A percentile compares a stretch with the other conserved stretches of the same genome.
Evolutionary conservation across 2,329 filamentous ascomycete species (phyloP).

Genomic region (Lachnellula suecica): DNA sequence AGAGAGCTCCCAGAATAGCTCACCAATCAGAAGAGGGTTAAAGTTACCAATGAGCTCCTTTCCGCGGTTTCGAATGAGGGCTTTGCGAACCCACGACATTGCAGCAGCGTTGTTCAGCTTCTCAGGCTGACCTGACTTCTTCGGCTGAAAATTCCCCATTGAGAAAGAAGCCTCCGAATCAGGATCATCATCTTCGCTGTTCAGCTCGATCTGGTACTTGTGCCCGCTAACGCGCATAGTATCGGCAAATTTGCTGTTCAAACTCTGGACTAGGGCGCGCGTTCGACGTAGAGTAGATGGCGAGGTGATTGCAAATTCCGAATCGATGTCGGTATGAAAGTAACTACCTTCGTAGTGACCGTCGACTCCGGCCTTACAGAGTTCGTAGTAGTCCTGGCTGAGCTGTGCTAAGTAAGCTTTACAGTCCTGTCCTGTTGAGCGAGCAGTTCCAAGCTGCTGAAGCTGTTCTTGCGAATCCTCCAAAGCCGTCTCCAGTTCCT

Average conservation of each 20-base stretch:
- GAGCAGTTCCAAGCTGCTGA: conserved; percentile 4
- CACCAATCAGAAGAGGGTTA: conserved; percentile 56
- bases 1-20: conserved; percentile 61
- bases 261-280: conserved; percentile 7
- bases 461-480: not conserved
- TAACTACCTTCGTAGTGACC: conserved; percentile 14
- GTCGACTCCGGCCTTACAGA: conserved; percentile 7
- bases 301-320: not conserved
- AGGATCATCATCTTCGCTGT: too few species aligned
- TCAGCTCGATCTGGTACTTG: conserved; percentile 8
- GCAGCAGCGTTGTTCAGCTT: conserved; percentile 39
- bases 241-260: conserved; percentile 9
- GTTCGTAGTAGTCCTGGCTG: conserved; percentile 2
- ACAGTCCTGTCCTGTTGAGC: conserved; percentile 5
- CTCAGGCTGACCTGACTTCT: too few species aligned
- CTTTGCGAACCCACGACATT: conserved; percentile 38
- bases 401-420: conserved; percentile 6
- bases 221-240: not conserved
- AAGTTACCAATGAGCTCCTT: conserved; percentile 61
- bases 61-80: conserved; percentile 44
- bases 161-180: too few species aligned
- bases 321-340: conserved; percentile 5
- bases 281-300: not conserved
- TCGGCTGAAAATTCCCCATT: too few species aligned
- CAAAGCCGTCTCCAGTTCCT: conserved; percentile 24